These are phyloP conservation scores for Colletotrichum sp. DNA, from an alignment of 2,329 filamentous ascomycete genomes.

Conservation along the genomic window DNA sequence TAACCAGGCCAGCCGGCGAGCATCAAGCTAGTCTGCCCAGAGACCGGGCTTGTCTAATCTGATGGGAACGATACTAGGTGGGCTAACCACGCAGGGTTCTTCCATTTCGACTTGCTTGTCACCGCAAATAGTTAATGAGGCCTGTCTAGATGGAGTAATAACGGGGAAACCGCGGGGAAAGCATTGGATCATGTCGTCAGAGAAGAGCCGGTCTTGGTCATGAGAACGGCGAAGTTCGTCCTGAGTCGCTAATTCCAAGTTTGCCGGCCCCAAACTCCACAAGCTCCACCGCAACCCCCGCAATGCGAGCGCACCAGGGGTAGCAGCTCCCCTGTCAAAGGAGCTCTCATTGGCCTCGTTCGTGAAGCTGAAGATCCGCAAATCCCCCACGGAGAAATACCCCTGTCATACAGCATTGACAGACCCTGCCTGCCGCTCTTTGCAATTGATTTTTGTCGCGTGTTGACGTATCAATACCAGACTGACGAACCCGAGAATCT, in stretches of 20 bases:
- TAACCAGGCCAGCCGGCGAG: neutral
- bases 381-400: neutral
- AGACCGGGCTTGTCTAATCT: neutral
- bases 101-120: neutral
- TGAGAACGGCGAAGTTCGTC: neutral
- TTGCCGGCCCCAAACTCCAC: neutral
- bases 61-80: neutral
- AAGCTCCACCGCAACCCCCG: neutral
- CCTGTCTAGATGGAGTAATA: neutral
- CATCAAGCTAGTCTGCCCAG: neutral
- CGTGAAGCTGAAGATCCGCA: neutral
- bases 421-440: neutral
- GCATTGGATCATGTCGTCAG: neutral
- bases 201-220: neutral
- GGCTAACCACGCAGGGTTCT: neutral
- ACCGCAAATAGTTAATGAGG: neutral
- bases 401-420: neutral
- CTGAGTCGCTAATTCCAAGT: neutral
- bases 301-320: neutral
- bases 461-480: neutral
- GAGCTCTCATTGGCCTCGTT: neutral
- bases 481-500: neutral
- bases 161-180: neutral
- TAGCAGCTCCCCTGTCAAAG: neutral
- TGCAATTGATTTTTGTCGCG: neutral